phyloP scores from a whole-genome alignment of 2,329 filamentous ascomycete species.

The Trichoderma aggressivum region DNA sequence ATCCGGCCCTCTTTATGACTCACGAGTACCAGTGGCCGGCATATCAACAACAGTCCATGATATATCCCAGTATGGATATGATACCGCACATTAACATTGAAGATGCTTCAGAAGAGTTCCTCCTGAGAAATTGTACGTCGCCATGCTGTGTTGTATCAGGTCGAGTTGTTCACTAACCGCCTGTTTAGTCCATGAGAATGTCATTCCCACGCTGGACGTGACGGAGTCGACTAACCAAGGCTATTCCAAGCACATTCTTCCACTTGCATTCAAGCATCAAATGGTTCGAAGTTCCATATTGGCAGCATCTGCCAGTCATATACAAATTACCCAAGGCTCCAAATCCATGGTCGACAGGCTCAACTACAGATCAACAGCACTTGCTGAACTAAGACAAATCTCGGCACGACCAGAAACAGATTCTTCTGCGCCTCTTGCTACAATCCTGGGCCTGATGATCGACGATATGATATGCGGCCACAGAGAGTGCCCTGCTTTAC shows the following conservation, averaged over 20 bases:
- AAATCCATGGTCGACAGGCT: conserved; percentile 1
- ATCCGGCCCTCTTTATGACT: neutral
- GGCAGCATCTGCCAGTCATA: conserved; percentile 7
- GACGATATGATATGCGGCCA: conserved; percentile 11
- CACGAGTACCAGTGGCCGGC: neutral
- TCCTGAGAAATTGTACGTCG: neutral
- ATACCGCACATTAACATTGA: conserved; percentile 3
- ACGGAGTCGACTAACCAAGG: conserved; percentile 1
- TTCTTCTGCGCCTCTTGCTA: neutral
- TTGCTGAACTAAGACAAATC: neutral
- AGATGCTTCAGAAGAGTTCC: neutral
- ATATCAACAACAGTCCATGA: neutral
- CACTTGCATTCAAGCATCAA: neutral
- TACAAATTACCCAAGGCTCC: neutral
- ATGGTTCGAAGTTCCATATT: conserved; percentile 2
- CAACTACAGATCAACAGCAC: neutral
- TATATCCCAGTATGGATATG: neutral
- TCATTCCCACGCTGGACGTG: conserved; percentile 6
- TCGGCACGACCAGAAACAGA: conserved; percentile 1
- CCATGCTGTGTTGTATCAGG: no score
- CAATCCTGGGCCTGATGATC: neutral
- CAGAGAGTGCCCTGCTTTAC: neutral
- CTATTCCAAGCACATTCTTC: neutral
- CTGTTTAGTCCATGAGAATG: neutral
- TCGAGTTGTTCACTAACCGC: neutral